These are phyloP conservation scores for Theileria equi DNA, from an alignment of 169 alveolate genomes.

Conservation along the genomic window DNA sequence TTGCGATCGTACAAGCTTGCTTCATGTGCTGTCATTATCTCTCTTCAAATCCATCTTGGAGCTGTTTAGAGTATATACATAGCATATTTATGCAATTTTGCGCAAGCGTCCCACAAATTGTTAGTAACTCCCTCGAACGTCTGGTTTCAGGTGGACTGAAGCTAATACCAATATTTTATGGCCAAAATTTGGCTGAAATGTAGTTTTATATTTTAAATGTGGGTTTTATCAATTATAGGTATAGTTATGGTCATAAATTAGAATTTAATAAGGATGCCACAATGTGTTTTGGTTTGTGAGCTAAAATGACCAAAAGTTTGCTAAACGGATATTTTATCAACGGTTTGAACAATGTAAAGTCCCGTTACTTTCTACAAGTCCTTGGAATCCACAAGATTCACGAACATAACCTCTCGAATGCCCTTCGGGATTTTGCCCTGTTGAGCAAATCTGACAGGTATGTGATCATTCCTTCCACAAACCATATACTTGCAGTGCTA, in stretches of 20 bases:
- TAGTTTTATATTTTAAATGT: neutral
- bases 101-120: too few relatives aligned
- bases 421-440: slow-evolving; percentile 62
- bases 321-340: slow-evolving; percentile 19
- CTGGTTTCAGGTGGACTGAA: neutral
- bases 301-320: slow-evolving; percentile 36
- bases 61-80: too few relatives aligned
- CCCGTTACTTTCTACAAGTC: slow-evolving; percentile 52
- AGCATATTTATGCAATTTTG: too few relatives aligned
- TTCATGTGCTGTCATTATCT: slow-evolving; percentile 15
- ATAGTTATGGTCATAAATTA: neutral
- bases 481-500: slow-evolving; percentile 14
- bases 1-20: slow-evolving; percentile 39
- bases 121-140: too few relatives aligned
- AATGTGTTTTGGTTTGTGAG: neutral
- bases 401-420: slow-evolving; percentile 61
- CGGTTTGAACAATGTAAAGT: slow-evolving; percentile 49
- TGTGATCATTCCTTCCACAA: slow-evolving; percentile 1
- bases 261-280: neutral
- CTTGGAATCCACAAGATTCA: slow-evolving; percentile 62
- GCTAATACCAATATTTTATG: neutral
- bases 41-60: neutral
- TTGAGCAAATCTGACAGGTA: slow-evolving; percentile 55
- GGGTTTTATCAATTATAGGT: neutral
- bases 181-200: neutral